Percentiles rank a stretch among this genome's conserved stretches.
These are phyloP conservation scores for Wickerhamomyces xylosicus DNA, from an alignment of 805 yeast genomes.

Conservation along the genomic window DNA sequence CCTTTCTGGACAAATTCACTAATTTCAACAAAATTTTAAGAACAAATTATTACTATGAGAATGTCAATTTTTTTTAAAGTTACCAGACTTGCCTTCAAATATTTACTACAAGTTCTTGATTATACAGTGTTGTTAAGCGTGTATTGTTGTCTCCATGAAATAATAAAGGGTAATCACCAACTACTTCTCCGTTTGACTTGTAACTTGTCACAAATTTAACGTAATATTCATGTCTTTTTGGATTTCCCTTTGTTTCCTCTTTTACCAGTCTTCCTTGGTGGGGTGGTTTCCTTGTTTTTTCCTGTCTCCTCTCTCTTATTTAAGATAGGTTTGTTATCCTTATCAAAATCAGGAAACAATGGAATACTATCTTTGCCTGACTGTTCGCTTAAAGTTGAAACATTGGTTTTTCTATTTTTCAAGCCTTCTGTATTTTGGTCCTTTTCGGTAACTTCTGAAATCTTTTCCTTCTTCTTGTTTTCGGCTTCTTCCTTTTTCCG, in stretches of 20 bases:
- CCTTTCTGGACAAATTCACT: too few species aligned
- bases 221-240: not conserved
- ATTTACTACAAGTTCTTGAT: too few species aligned
- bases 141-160: too few species aligned
- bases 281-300: not conserved
- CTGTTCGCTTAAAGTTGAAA: slow-evolving; percentile 2
- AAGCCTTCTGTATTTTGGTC: slow-evolving; percentile 5
- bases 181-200: too few species aligned
- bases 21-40: too few species aligned
- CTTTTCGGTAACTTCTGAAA: slow-evolving; percentile 2
- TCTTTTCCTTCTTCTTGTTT: slow-evolving; percentile 8
- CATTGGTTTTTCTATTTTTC: slow-evolving; percentile 3
- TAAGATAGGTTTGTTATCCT: not conserved
- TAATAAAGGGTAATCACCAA: too few species aligned
- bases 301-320: not conserved
- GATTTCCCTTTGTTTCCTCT: not conserved
- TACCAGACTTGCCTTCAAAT: too few species aligned
- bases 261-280: not conserved
- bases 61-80: too few species aligned
- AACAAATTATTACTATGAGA: too few species aligned
- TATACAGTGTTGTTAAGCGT: too few species aligned
- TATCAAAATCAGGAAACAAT: slow-evolving; percentile 20
- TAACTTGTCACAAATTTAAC: too few species aligned
- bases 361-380: slow-evolving; percentile 12
- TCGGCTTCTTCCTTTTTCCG: slow-evolving; percentile 32